These are phyloP conservation scores for Catunica adiposa DNA, from an alignment of 2,329 filamentous ascomycete genomes.

Conservation along the genomic window DNA sequence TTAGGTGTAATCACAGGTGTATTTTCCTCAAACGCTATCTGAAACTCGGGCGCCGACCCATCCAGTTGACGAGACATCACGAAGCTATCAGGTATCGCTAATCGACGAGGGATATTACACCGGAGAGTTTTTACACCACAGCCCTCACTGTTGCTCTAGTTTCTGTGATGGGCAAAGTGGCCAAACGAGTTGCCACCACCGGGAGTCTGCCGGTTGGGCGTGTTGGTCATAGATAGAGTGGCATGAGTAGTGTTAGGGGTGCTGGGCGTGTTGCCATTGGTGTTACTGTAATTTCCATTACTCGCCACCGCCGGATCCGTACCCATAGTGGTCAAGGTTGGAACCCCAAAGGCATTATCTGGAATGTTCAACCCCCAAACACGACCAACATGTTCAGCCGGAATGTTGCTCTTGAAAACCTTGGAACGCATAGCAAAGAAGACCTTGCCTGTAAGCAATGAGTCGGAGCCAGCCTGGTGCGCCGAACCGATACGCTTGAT, in stretches of 20 bases:
- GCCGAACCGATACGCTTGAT: conserved; percentile 75
- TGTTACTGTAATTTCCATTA: conserved; percentile 22
- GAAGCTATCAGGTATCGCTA: no score
- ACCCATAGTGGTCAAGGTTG: conserved; percentile 20
- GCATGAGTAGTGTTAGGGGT: conserved; percentile 52
- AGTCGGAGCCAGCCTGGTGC: conserved; percentile 88
- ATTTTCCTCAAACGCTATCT: no score
- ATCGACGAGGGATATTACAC: no score
- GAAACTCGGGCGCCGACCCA: no score
- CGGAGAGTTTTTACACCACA: no score
- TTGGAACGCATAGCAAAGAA: conserved; percentile 87
- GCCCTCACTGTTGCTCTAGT: not conserved
- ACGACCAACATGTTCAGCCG: conserved; percentile 70
- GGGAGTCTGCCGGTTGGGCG: conserved; percentile 50
- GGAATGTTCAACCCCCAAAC: conserved; percentile 82
- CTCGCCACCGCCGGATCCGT: conserved; percentile 22
- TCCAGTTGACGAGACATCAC: no score
- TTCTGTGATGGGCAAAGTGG: conserved; percentile 34
- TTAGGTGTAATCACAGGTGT: no score
- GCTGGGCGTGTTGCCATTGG: conserved; percentile 39
- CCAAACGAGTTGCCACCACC: conserved; percentile 52
- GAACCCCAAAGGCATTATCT: conserved; percentile 23
- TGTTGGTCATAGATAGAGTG: conserved; percentile 25
- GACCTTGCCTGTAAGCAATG: conserved; percentile 78
- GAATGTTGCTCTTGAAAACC: conserved; percentile 70